Conservation (phyloP, 2,329 filamentous ascomycete genomes). For the Colletotrichum sp. region DNA sequence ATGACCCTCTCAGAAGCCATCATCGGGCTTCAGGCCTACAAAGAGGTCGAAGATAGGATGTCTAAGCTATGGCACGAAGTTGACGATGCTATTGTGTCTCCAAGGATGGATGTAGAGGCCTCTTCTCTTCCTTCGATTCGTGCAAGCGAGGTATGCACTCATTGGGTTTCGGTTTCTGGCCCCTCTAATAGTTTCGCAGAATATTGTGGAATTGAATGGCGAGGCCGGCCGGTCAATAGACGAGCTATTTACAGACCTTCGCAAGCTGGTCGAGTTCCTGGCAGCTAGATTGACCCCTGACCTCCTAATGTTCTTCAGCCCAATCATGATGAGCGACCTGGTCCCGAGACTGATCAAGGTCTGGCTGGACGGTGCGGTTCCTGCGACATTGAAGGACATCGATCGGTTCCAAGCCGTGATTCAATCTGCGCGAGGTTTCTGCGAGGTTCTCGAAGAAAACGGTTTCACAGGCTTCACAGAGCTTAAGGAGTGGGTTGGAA, state of each 20-base stretch:
- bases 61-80: slow-evolving; percentile 67
- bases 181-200: slow-evolving; percentile 34
- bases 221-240: slow-evolving; percentile 50
- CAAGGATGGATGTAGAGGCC: slow-evolving; percentile 56
- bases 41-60: slow-evolving; percentile 66
- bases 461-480: slow-evolving; percentile 68
- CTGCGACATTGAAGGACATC: slow-evolving; percentile 75
- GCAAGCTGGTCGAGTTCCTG: slow-evolving; percentile 56
- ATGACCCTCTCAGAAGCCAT: slow-evolving; percentile 61
- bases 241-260: slow-evolving; percentile 59
- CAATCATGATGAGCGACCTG: slow-evolving; percentile 73
- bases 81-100: slow-evolving; percentile 64
- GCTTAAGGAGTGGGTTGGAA: slow-evolving; percentile 80
- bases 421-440: slow-evolving; percentile 68
- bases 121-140: slow-evolving; percentile 43
- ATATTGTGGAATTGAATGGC: slow-evolving; percentile 48
- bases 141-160: slow-evolving; percentile 17
- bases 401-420: slow-evolving; percentile 73
- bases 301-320: slow-evolving; percentile 66
- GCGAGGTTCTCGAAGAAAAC: slow-evolving; percentile 63
- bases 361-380: slow-evolving; percentile 81
- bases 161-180: neutral
- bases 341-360: slow-evolving; percentile 70
- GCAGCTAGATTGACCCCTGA: slow-evolving; percentile 57
- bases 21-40: slow-evolving; percentile 62